Percentiles rank a stretch among this genome's conserved stretches.
phyloP scores from a whole-genome alignment of 179 eudicot species.

The Sideroxylon spinosum region DNA sequence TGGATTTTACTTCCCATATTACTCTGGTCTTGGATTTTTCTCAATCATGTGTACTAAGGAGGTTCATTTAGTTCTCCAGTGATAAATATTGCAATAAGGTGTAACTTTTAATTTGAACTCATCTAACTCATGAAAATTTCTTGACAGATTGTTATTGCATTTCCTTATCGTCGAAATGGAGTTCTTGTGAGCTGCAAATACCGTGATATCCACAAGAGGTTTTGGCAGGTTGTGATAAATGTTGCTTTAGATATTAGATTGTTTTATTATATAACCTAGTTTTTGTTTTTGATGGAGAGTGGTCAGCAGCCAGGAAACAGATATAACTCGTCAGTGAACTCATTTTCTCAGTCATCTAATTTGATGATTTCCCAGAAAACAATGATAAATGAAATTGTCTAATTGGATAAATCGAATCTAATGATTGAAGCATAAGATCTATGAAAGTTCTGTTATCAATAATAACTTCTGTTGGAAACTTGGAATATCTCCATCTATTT shows the following conservation, averaged over 20 bases:
- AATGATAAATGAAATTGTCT: no score
- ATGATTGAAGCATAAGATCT: no score
- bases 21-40: neutral
- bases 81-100: constrained; percentile 17
- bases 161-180: constrained; percentile 64
- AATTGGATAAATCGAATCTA: no score
- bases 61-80: neutral
- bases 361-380: no score
- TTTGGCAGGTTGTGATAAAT: constrained; percentile 74
- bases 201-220: constrained; percentile 57
- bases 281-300: no score
- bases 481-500: no score
- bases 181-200: constrained; percentile 80
- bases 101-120: constrained; percentile 4
- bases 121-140: constrained; percentile 15
- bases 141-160: constrained; percentile 76
- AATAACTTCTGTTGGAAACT: no score
- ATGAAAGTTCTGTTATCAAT: no score
- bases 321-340: no score
- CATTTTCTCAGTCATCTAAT: no score
- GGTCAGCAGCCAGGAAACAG: no score
- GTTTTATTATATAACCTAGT: neutral
- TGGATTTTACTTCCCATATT: neutral
- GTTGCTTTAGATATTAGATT: neutral
- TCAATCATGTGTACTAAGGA: neutral